Base-by-base conservation (phyloP, 2,329 filamentous ascomycete genomes). In the Pyrenophora teres region DNA sequence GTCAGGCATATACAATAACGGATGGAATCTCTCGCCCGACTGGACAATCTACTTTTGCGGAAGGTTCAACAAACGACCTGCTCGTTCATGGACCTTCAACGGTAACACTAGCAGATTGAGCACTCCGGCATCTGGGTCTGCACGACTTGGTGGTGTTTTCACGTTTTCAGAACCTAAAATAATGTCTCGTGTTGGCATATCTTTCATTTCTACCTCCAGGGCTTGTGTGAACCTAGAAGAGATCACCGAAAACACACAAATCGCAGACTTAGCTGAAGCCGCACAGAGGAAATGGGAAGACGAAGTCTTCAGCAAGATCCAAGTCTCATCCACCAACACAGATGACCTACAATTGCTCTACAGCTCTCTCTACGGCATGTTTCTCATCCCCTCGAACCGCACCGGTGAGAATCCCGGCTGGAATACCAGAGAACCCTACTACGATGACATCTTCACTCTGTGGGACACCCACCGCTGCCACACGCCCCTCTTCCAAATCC, bases 351-450 rank as follows among this genome's bases (percentile, higher is more conserved):
- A 80, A 42, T 75, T 88, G 23, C 75, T 90, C 2, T 90, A 90
- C 72, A 83, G 83, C 0, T 85, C 84, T 0, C 67, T 90, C 30
- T 90, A 89, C 63, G 86, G 87, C 59, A 87, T 87, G 82, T 82
- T 85, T 52, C 70, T 89, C 9, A 81, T 89, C 31, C 87, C 87
- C 0, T 86, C 85, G 0, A 88, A 90, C 65, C 83, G 85, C 55
- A 89, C 86, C 0, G 86, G 85, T 0, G 87, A 90, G 65, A 90
- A 89, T 53, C 86, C 87, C 0, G 70, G 79, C 0, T 90, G 87
- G 87, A 67, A 74, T 1, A 86, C 83, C 1, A 61, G 66, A 0
- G 87, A 90, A 67, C 87, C 87, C 1, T 89, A 88, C 63, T 90
- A 87, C 62, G 84, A 88, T 52, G 87, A 90, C 52, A 83, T 87